Percentiles rank a stretch among this genome's conserved stretches.
Evolutionary conservation across 805 yeast species (phyloP).

Genomic region (Wickerhamomyces tratensis): DNA sequence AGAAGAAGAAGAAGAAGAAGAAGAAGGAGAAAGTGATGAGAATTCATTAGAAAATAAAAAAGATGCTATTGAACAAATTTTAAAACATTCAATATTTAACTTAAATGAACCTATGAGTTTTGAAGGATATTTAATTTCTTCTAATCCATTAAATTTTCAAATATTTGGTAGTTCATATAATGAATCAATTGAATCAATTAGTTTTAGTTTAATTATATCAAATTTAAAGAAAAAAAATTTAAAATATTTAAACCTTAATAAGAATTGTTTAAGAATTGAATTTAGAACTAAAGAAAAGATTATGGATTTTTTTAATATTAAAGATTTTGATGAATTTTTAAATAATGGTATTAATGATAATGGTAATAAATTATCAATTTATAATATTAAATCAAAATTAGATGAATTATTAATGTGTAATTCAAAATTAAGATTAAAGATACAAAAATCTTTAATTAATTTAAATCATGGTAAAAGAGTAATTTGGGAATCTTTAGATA

Average conservation of each 20-base stretch:
- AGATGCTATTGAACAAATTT: background rate
- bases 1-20: constrained; percentile 1
- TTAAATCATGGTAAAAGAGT: constrained; percentile 4
- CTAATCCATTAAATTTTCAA: constrained; percentile 5
- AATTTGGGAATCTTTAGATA: constrained; percentile 6
- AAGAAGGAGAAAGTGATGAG: background rate
- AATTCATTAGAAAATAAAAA: background rate
- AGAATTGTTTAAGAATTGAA: constrained; percentile 9
- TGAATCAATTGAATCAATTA: constrained; percentile 2
- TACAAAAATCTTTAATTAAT: constrained; percentile 1
- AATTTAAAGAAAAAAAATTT: constrained; percentile 1
- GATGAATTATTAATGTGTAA: background rate
- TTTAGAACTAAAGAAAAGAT: constrained; percentile 6
- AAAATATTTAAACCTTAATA: constrained; percentile 3
- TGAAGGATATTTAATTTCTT: constrained; percentile 8
- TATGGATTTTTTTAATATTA: constrained; percentile 6
- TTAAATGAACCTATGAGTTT: constrained; percentile 1
- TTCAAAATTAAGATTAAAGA: background rate
- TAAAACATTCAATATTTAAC: background rate
- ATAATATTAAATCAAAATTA: background rate
- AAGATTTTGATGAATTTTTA: background rate
- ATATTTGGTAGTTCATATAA: constrained; percentile 9
- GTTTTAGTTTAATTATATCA: constrained; percentile 9
- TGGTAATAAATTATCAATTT: background rate
- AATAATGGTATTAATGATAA: background rate